These are phyloP conservation scores for Phaeotremella fagi DNA, from an alignment of 768 basidiomycete genomes.

Conservation along the genomic window DNA sequence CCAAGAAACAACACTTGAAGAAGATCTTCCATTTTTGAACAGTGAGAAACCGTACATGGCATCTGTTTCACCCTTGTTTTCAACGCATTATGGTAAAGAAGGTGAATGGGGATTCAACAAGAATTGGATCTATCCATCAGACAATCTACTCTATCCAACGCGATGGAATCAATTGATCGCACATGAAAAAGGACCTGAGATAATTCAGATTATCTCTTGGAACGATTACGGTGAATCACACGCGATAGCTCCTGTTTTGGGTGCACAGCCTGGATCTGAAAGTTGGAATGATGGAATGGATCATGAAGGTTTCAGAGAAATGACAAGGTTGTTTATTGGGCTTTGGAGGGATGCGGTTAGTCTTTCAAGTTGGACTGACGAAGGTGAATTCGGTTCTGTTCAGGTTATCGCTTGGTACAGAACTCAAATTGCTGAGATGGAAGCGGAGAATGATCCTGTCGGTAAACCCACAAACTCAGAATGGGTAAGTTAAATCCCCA, in stretches of 20 bases:
- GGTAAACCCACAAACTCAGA: slow-evolving; percentile 39
- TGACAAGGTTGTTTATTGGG: slow-evolving; percentile 35
- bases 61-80: slow-evolving; percentile 46
- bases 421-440: slow-evolving; percentile 29
- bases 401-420: slow-evolving; percentile 36
- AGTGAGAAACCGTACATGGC: slow-evolving; percentile 47
- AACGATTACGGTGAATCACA: slow-evolving; percentile 49
- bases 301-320: slow-evolving; percentile 39
- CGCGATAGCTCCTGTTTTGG: slow-evolving; percentile 42
- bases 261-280: slow-evolving; percentile 47
- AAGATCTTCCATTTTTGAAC: slow-evolving; percentile 39
- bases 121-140: slow-evolving; percentile 48
- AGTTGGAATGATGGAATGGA: slow-evolving; percentile 42
- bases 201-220: slow-evolving; percentile 48
- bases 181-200: slow-evolving; percentile 26
- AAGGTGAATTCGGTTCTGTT: no score
- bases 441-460: slow-evolving; percentile 21
- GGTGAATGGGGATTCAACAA: slow-evolving; percentile 48
- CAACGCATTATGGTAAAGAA: slow-evolving; percentile 47
- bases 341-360: slow-evolving; percentile 21
- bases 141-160: slow-evolving; percentile 42
- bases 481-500: slow-evolving; percentile 28
- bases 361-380: neutral
- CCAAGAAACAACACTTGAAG: slow-evolving; percentile 16
- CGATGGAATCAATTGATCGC: slow-evolving; percentile 39